phyloP scores from a whole-genome alignment of 140 eudicot genomes.

The Bidens hawaiensis region DNA sequence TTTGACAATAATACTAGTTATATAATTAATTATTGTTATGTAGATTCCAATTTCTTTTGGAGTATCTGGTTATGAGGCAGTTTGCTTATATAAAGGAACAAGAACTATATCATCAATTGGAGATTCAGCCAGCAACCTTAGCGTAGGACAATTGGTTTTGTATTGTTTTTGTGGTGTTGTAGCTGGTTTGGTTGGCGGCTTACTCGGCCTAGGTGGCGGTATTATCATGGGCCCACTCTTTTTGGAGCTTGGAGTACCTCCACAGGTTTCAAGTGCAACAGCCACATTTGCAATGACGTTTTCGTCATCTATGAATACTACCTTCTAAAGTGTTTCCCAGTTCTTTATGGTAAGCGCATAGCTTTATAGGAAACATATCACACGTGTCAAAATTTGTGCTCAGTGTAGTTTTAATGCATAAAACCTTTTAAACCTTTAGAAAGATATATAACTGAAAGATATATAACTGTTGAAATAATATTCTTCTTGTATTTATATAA shows the following conservation, averaged over 20 bases:
- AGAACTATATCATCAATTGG: conserved; percentile 73
- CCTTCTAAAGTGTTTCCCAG: conserved; percentile 84
- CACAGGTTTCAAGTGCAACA: too few species aligned
- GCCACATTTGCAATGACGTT: too few species aligned
- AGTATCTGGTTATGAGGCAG: too few species aligned
- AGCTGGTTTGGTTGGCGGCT: conserved; percentile 87
- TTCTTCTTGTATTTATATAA: background rate
- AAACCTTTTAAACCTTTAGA: too few species aligned
- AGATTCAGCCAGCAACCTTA: conserved; percentile 37
- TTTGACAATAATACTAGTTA: background rate
- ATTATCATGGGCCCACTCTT: too few species aligned
- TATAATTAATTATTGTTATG: background rate
- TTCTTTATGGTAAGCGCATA: conserved; percentile 64
- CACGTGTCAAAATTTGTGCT: background rate
- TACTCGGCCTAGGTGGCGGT: conserved; percentile 94
- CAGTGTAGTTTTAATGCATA: background rate
- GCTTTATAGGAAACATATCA: background rate
- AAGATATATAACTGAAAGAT: too few species aligned
- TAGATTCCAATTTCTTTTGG: too few species aligned
- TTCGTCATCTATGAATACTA: conserved; percentile 91
- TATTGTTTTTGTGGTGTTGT: conserved; percentile 58
- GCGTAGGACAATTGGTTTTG: conserved; percentile 45
- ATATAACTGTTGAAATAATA: background rate
- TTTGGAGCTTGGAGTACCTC: too few species aligned
- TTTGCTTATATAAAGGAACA: too few species aligned